Evolutionary conservation across 768 basidiomycete species (phyloP).

Genomic region (Boletus edulis): DNA sequence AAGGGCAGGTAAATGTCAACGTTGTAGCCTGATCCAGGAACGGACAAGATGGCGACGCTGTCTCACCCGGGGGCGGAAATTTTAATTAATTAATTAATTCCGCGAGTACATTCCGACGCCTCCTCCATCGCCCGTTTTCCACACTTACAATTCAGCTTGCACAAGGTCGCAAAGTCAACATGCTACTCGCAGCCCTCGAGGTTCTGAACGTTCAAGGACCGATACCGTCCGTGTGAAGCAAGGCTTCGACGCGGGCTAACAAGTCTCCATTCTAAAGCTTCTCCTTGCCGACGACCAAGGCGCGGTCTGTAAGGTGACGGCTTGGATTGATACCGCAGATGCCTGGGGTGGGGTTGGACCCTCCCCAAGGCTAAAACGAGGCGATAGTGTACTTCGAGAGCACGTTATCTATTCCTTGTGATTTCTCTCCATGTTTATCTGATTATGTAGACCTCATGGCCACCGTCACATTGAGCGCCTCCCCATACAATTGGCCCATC

Average conservation of each 20-base stretch:
- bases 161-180: slow-evolving; percentile 53
- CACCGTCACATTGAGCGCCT: slow-evolving; percentile 60
- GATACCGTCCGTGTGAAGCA: slow-evolving; percentile 65
- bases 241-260: slow-evolving; percentile 66
- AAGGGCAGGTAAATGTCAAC: no score
- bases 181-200: slow-evolving; percentile 71
- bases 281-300: slow-evolving; percentile 74
- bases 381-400: slow-evolving; percentile 72
- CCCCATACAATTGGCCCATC: slow-evolving; percentile 59
- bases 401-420: slow-evolving; percentile 33
- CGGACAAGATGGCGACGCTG: no score
- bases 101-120: slow-evolving; percentile 56
- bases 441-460: no score
- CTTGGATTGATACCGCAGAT: slow-evolving; percentile 77
- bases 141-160: slow-evolving; percentile 70
- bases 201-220: slow-evolving; percentile 83
- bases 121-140: slow-evolving; percentile 76
- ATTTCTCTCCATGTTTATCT: no score
- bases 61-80: no score
- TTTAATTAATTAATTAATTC: no score
- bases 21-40: not conserved
- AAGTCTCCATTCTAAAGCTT: slow-evolving; percentile 65
- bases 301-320: slow-evolving; percentile 65
- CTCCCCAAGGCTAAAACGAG: slow-evolving; percentile 51
- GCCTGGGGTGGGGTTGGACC: slow-evolving; percentile 55